Base-by-base conservation (phyloP, 2,329 filamentous ascomycete species). In the Periconia sp. region DNA sequence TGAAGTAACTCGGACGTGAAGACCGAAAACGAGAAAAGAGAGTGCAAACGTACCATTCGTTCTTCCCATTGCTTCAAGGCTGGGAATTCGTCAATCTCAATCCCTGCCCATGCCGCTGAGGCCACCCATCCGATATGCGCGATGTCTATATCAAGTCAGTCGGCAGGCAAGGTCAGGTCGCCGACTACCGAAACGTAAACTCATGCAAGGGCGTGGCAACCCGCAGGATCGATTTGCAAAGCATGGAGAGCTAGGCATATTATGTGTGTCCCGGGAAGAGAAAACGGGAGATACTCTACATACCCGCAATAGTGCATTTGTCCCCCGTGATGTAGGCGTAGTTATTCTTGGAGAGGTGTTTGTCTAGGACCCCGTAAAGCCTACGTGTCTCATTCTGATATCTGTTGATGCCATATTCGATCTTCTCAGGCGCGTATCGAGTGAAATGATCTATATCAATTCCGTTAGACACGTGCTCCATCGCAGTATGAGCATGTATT, bases 311-410 rank as follows among this genome's bases (percentile, higher is more conserved):
- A 42, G 88, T 91, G 56, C 82, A 71, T 57, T 84, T 84, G 70
- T 90, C 84, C 35, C 89, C 89, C 6, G 82, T 79, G 11, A 85
- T 64, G 62, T 81, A 86, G 13, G 78, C 77, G 10, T 74, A 76
- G 47, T 78, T 77, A 41, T 75, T 79, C 13, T 72, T 69, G 8
- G 74, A 67, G 6, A 96, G 83, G 51, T 92, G 86, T 45, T 82
- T 84, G 66, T 96, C 87, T 54, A 96, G 77, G 18, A 91, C 87
- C 48, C 85, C 80, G 76, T 94, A 96, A 1, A 96, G 80, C 2
- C 92, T 86, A n/a, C 87, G 82, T 0, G 89, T 91, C 77, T 96
- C 92, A 69, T 91, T 94, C 68, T 81, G 78, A 76, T 96, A 96
- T 45, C 92, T 84, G 67, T 90, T 85, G 51, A 95, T 85, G 57